These are phyloP conservation scores for Didymella exigua DNA, from an alignment of 2,329 filamentous ascomycete species.

Conservation along the genomic window DNA sequence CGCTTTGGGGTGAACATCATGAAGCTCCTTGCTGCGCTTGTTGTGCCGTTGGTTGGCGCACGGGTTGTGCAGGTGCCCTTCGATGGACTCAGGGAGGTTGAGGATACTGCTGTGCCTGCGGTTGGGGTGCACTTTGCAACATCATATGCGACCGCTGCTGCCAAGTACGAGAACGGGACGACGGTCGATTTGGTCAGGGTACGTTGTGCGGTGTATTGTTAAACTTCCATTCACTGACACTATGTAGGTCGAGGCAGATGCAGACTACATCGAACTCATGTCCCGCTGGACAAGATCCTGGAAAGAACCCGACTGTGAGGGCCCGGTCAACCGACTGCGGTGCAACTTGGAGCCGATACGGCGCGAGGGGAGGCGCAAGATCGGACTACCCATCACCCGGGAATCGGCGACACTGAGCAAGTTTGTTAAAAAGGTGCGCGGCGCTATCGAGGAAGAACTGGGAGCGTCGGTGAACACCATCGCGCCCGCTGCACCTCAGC, in stretches of 20 bases:
- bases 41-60: constrained; percentile 17
- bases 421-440: constrained; percentile 24
- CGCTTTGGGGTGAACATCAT: neutral
- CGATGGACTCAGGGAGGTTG: neutral
- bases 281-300: constrained; percentile 25
- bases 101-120: constrained; percentile 15
- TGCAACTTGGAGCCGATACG: constrained; percentile 9
- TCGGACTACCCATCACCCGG: constrained; percentile 19
- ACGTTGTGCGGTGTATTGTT: neutral
- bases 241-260: constrained; percentile 24
- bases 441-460: constrained; percentile 24
- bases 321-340: constrained; percentile 7
- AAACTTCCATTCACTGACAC: neutral
- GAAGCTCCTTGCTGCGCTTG: constrained; percentile 16
- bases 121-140: constrained; percentile 39
- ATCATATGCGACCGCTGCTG: constrained; percentile 33
- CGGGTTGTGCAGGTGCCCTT: constrained; percentile 10
- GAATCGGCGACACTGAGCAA: constrained; percentile 26
- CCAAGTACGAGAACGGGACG: constrained; percentile 32
- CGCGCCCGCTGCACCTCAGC: constrained; percentile 25
- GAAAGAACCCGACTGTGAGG: constrained; percentile 10
- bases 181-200: constrained; percentile 30
- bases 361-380: constrained; percentile 12
- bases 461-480: constrained; percentile 18
- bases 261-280: constrained; percentile 32